Evolutionary conservation across 2,329 filamentous ascomycete genomes (phyloP).

Genomic region (Colletotrichum graminicola): DNA sequence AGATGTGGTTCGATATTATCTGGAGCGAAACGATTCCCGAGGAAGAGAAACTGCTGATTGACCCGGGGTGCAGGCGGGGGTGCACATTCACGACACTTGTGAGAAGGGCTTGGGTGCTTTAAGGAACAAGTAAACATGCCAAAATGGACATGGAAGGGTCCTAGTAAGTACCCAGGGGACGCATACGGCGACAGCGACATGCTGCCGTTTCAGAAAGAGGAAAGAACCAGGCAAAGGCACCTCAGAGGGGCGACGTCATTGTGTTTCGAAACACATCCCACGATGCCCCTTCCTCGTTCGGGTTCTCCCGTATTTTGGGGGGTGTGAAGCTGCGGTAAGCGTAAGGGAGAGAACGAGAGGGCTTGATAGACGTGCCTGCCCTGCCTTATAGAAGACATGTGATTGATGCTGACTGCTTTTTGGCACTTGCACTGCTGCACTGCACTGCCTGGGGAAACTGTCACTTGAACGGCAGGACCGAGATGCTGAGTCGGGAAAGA

Average conservation of each 20-base stretch:
- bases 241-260: conserved; percentile 28
- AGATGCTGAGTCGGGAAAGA: background rate
- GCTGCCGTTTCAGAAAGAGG: conserved; percentile 19
- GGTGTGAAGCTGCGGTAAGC: conserved; percentile 23
- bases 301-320: conserved; percentile 29
- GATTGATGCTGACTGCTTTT: background rate
- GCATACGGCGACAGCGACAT: background rate
- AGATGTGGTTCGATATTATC: background rate
- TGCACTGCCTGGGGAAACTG: background rate
- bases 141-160: conserved; percentile 1
- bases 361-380: background rate
- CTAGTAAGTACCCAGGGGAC: background rate
- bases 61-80: conserved; percentile 18
- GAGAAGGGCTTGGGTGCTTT: background rate
- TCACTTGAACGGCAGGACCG: background rate
- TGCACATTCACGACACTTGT: conserved; percentile 21
- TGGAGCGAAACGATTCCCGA: conserved; percentile 21
- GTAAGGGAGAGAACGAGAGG: background rate
- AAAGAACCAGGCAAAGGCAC: background rate
- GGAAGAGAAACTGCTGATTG: background rate
- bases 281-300: conserved; percentile 39
- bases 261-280: conserved; percentile 41
- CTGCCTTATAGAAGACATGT: conserved; percentile 2
- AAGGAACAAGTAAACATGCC: background rate
- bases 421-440: background rate